Evolutionary conservation across 116 monocot species (phyloP).

Genomic region (Cymodocea nodosa): DNA sequence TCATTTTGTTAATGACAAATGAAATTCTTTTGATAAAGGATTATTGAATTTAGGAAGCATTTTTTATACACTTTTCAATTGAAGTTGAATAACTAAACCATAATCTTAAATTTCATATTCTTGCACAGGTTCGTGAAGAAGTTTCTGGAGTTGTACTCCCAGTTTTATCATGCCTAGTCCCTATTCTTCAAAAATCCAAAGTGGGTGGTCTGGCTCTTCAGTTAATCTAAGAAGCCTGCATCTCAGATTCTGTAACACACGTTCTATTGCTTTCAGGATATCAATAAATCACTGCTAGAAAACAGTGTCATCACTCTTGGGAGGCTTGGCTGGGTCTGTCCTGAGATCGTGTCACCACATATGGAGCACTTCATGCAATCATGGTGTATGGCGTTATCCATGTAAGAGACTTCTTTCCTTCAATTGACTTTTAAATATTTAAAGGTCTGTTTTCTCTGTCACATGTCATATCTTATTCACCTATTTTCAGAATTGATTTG

Average conservation of each 20-base stretch:
- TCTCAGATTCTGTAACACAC: neutral
- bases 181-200: slow-evolving; percentile 75
- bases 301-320: slow-evolving; percentile 98
- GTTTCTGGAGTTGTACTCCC: slow-evolving; percentile 59
- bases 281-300: slow-evolving; percentile 87
- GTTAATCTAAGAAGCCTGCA: neutral
- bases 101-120: neutral
- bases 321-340: slow-evolving; percentile 91
- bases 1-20: too few relatives aligned
- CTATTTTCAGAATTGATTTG: neutral
- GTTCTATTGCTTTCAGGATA: slow-evolving; percentile 24
- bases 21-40: too few relatives aligned
- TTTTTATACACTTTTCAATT: too few relatives aligned
- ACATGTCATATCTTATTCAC: neutral
- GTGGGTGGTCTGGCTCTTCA: slow-evolving; percentile 22
- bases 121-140: slow-evolving; percentile 65
- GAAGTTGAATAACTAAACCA: neutral
- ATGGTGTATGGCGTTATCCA: slow-evolving; percentile 80
- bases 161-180: slow-evolving; percentile 58
- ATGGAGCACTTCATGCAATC: slow-evolving; percentile 87
- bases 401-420: slow-evolving; percentile 36
- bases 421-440: neutral
- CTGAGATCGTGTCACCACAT: slow-evolving; percentile 91
- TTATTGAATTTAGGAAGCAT: too few relatives aligned
- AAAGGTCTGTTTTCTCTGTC: neutral